A percentile compares a stretch with the other conserved stretches of the same genome.
These are phyloP conservation scores for Iris pallida DNA, from an alignment of 116 monocot species.

Conservation along the genomic window DNA sequence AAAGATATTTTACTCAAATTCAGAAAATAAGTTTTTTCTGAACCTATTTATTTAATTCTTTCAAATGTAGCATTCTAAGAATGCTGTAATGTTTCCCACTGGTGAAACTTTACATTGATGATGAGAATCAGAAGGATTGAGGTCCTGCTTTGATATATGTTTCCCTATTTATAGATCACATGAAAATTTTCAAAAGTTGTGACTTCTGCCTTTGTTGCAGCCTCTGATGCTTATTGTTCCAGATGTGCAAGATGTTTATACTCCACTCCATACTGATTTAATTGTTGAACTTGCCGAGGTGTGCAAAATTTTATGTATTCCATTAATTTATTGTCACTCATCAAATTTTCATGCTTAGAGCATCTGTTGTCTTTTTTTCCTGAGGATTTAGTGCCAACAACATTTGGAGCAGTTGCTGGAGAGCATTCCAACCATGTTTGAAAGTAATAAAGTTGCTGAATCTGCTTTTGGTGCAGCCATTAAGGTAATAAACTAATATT, in stretches of 20 bases:
- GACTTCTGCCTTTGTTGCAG: constrained; percentile 24
- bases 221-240: constrained; percentile 94
- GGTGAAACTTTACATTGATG: no score
- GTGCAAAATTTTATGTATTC: constrained; percentile 13
- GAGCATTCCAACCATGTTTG: constrained; percentile 88
- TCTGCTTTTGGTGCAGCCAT: constrained; percentile 94
- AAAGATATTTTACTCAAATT: no score
- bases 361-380: constrained; percentile 13
- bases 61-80: no score
- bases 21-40: no score
- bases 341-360: constrained; percentile 13
- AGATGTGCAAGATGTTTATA: constrained; percentile 90
- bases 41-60: no score
- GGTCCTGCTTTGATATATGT: no score
- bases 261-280: constrained; percentile 74
- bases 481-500: constrained; percentile 35
- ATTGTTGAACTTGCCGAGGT: constrained; percentile 83
- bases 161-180: no score
- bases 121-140: no score
- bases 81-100: no score
- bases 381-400: constrained; percentile 75
- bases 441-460: constrained; percentile 69
- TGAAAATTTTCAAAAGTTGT: no score
- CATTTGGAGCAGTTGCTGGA: constrained; percentile 88
- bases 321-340: not conserved